Base-by-base conservation (phyloP, 441 rosid species). In the Croton laevigatus region DNA sequence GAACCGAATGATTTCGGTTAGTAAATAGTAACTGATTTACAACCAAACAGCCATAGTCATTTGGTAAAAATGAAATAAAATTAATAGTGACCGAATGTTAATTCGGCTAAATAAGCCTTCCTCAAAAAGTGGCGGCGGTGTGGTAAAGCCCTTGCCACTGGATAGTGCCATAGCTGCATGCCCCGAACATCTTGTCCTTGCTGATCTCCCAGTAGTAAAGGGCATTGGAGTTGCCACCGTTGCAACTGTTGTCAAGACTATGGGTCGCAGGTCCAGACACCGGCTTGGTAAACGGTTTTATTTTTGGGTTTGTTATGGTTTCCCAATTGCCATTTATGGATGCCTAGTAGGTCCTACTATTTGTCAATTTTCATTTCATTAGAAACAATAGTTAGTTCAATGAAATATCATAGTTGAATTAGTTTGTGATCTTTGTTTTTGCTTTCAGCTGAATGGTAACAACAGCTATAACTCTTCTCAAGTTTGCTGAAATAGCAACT, bases 171-270 rank as follows among this genome's bases (percentile, higher is more conserved):
- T 96, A 4, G 99, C 90, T 40, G 96, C 96, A 0, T 94, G 98
- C 71, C 98, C 98, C 0, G 99, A 91, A 74, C 98, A 94, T 73
- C 94, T 94, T 51, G 88, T 94, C 44, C 97, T 94, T 60, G 96
- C 99, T 4, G 99, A 94, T 76, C 98, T 94, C 66, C 98, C 97
- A 0, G 99, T 94, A 17, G 99, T 94, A 0, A 92, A 94, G 80
- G 97, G 99, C 59, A 88, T 94, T 48, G 99, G 98, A 57, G 82
- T 87, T 6, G 87, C 93, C 2, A 86, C 91, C 36, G 83, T 89
- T 5, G 81, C 92, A 65, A 81, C 91, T 37, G 71, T 81, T 22
- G 83, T 81, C 61, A 94, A 87, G 75, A 81, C 87, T 32, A 84
- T 89, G 1, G 98, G 97, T 63, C 93, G 98, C 20, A 85, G 91